Evolutionary conservation across 2,329 filamentous ascomycete genomes (phyloP), one percentile per base, ranked within the genome.

Genomic region (Boeremia exigua): DNA sequence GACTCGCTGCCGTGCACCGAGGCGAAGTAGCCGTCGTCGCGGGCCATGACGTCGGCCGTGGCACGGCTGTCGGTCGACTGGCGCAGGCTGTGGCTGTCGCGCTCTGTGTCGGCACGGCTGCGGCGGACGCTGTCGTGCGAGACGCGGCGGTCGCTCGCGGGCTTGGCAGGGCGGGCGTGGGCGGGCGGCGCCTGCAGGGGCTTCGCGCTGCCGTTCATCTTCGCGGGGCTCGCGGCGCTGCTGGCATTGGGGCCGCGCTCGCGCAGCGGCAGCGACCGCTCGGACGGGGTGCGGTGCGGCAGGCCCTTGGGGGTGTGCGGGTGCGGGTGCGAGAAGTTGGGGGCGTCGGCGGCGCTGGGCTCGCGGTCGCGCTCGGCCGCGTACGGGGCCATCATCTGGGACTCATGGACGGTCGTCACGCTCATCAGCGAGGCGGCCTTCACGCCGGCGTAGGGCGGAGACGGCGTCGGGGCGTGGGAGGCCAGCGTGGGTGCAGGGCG

Each of bases 341-440:
- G 52, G 52, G 53, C 40, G 53, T 55, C 52, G 44, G 10, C 42
- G 44, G 51, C 67, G 63, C 65, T 67, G 74, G 40, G 55, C 53
- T 51, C 66, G 73, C 40, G 57, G 56, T 56, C 60, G 61, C 44
- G 47, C 9, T 80, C 79, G 69, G 78, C 73, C 70, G 80, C 71
- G 71, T 81, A 77, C 62, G 78, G 79, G 73, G 82, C 80, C 82
- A 84, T 84, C 62, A 73, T 75, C 64, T 67, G 70, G 59, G 66
- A 70, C 65, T 70, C 69, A 70, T 73, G 65, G 60, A 70, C 62
- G 51, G 68, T 69, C 48, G 48, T 56, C 51, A 71, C 64, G 61
- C 67, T 66, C 68, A 67, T 68, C 65, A 67, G 65, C 55, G 65
- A 67, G 55, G 60, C 65, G 60, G 66, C 57, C 61, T 63, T 65